phyloP scores from a whole-genome alignment of 495 filamentous ascomycete species.

The Elasticomyces elasticus region DNA sequence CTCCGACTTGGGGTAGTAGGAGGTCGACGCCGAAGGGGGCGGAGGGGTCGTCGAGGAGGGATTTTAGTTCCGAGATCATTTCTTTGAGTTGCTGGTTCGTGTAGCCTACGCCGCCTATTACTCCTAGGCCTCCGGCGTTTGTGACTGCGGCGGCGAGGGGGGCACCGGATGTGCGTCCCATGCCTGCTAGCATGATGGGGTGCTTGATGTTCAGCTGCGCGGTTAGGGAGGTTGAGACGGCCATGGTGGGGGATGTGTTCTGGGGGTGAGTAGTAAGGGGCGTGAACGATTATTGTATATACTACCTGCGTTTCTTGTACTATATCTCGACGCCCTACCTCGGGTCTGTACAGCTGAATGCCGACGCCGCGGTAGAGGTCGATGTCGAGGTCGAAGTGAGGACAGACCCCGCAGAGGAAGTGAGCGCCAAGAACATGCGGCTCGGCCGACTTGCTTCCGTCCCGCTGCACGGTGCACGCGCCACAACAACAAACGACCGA shows the following conservation, averaged over 20 bases:
- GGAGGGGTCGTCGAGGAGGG: slow-evolving; percentile 47
- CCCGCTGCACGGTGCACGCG: background rate
- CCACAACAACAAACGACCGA: background rate
- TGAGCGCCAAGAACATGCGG: too few species aligned
- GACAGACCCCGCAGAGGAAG: too few species aligned
- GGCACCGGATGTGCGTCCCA: slow-evolving; percentile 71
- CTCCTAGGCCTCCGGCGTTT: slow-evolving; percentile 79
- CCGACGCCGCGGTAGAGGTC: too few species aligned
- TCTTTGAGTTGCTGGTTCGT: slow-evolving; percentile 64
- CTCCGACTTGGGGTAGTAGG: slow-evolving; percentile 75
- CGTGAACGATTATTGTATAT: too few species aligned
- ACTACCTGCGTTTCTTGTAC: too few species aligned
- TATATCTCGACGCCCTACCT: too few species aligned
- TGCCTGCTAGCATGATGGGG: slow-evolving; percentile 78
- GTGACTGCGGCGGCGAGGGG: slow-evolving; percentile 74
- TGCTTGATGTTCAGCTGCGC: slow-evolving; percentile 64
- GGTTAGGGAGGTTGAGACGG: slow-evolving; percentile 48
- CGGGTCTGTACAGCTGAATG: too few species aligned
- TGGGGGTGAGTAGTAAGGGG: too few species aligned
- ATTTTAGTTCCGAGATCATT: slow-evolving; percentile 76
- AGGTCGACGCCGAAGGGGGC: slow-evolving; percentile 84
- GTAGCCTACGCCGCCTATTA: slow-evolving; percentile 78
- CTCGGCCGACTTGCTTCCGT: too few species aligned
- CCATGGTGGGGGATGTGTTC: slow-evolving; percentile 13
- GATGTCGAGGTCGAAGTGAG: too few species aligned